Evolutionary conservation across 2,329 filamentous ascomycete species (phyloP), one percentile per base, ranked within the genome.

Genomic region (Rhynchosporium graminicola): DNA sequence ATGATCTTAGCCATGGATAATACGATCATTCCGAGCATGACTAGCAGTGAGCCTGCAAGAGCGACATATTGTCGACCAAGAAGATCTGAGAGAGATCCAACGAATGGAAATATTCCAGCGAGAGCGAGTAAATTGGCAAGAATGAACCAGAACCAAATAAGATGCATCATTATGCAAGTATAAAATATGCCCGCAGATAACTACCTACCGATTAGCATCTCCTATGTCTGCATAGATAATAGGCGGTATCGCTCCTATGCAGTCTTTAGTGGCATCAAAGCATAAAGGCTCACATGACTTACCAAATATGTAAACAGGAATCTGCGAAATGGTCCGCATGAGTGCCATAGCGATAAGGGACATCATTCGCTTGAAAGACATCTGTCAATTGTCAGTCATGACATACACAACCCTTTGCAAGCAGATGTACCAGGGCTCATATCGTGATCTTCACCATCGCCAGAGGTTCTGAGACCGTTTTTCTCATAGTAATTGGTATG

Each of bases 81-180:
- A 7, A 88, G 75, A 76, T 89, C 86, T 1, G 85, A 87, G 1
- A 89, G 74, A 1, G 83, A 82, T 13, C 87, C 88, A 1, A 90
- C 87, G 68, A 91, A 87, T 9, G 84, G 84, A 63, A 82, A 85
- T 2, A 86, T 75, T 5, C 80, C 81, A 2, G 83, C 83, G 51
- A 82, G 79, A 3, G 82, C 78, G 20, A 86, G 79, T 4, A 86
- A 75, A 66, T 86, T 82, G n/a, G 76, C 78, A 3, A 79, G 75
- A 13, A 79, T 65, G 50, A 74, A 71, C 72, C 72, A 74, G n/a
- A 46, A 28, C 43, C 7, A 46, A 10, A 15, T 46, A 46, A 26
- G 43, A n/a, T 20, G 3, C 15, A 3, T 46, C 5, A 46, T 15
- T 26, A 46, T 46, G n/a, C 13, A 20, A n/a, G n/a, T 46, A 2